Base-by-base conservation (phyloP, 2,329 filamentous ascomycete genomes). In the Aspergillus carbonarius region DNA sequence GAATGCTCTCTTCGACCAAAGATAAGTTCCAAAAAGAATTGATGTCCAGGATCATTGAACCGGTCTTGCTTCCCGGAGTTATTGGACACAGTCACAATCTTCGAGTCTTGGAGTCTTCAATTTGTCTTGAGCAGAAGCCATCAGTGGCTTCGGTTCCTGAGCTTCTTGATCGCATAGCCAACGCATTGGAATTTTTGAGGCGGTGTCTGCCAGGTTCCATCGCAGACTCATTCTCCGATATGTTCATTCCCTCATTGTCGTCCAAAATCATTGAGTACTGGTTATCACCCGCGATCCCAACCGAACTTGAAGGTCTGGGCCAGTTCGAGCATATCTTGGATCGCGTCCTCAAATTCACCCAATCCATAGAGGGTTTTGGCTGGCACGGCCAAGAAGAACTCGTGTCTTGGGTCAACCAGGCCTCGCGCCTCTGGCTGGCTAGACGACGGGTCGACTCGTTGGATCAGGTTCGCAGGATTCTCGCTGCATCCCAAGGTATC, bases 371-470 rank as follows among this genome's bases (percentile, higher is more conserved):
- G 35, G 75, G 78, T 7, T 78, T 88, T 17, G 82, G 84, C 0
- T 93, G 91, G 82, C 80, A 82, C 15, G 83, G 82, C 3, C 78
- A 82, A 48, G 76, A 78, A 55, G 84, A 88, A 32, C 77, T 99
- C 37, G 81, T 85, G 46, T 86, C 91, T 23, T 99, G 95, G 93
- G 87, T 91, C 0, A 85, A 88, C 40, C 87, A 88, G 61, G 89
- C 91, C 1, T 90, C 92, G 0, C 86, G 86, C 58, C 87, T 92
- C 25, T 99, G 95, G 95, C 82, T 98, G 13, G 85, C 85, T 2
- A 93, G 92, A 71, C 89, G 92, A 64, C 87, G 90, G 68, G 92
- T 96, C 68, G 86, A 83, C 34, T 88, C 91, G 0, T 82, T 99
- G 23, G 88, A 93, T 61, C 83, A 84, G 34, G 86, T 96, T 12